Conservation (phyloP, 129 eudicot genomes). For the Escallonia herrerae region DNA sequence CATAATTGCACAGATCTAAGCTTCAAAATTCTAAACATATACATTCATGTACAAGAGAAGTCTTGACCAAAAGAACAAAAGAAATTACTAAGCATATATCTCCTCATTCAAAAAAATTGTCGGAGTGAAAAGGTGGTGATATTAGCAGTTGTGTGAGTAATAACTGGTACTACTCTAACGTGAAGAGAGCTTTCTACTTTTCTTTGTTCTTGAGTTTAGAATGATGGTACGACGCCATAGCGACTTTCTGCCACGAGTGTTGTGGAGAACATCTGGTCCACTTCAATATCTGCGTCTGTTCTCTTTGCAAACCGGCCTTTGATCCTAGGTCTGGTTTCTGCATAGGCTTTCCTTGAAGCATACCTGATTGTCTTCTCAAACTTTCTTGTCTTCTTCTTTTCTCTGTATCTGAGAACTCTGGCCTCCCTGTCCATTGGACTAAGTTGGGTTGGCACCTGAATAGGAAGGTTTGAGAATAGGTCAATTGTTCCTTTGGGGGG, state of each 20-base stretch:
- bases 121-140: constrained; percentile 22
- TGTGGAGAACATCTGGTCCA: constrained; percentile 67
- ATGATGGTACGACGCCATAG: constrained; percentile 83
- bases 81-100: constrained; percentile 23
- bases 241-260: constrained; percentile 44
- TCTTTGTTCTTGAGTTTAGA: constrained; percentile 19
- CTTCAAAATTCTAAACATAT: constrained; percentile 4
- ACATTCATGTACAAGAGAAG: constrained; percentile 12
- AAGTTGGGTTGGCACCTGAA: constrained; percentile 65
- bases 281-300: constrained; percentile 51
- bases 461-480: constrained; percentile 63
- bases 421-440: constrained; percentile 82
- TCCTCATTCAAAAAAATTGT: constrained; percentile 20
- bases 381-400: constrained; percentile 87
- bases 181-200: background rate
- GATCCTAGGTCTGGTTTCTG: constrained; percentile 94
- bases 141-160: constrained; percentile 7
- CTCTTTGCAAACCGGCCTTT: constrained; percentile 97
- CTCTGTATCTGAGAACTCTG: constrained; percentile 81
- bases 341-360: constrained; percentile 97
- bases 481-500: constrained; percentile 79
- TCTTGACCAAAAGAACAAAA: constrained; percentile 17
- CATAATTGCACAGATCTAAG: no score
- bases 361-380: constrained; percentile 94
- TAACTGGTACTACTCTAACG: constrained; percentile 8